Evolutionary conservation across 2,329 filamentous ascomycete species (phyloP).

Genomic region (Clarireedia hainanense): DNA sequence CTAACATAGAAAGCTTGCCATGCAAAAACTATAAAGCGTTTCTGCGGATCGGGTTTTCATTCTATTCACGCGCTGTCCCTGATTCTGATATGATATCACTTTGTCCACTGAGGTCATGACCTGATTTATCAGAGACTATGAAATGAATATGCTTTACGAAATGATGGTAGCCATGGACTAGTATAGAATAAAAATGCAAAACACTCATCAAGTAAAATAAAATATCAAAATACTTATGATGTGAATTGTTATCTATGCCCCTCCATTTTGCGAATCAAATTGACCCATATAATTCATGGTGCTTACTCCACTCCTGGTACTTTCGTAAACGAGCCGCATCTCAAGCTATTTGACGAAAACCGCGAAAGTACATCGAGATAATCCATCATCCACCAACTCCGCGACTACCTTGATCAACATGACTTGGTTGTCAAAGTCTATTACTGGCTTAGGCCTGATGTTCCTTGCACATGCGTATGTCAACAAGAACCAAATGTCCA

Average conservation of each 20-base stretch:
- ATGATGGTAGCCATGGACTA: slow-evolving; percentile 26
- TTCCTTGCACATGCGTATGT: slow-evolving; percentile 82
- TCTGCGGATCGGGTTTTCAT: slow-evolving; percentile 14
- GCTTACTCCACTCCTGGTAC: slow-evolving; percentile 1
- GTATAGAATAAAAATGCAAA: slow-evolving; percentile 21
- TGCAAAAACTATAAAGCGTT: slow-evolving; percentile 76
- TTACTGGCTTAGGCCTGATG: slow-evolving; percentile 68
- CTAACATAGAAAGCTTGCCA: slow-evolving; percentile 47
- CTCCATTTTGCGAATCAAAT: neutral
- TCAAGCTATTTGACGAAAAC: no score
- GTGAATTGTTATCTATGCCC: neutral
- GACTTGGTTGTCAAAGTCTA: slow-evolving; percentile 62
- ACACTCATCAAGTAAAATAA: slow-evolving; percentile 8
- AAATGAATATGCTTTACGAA: slow-evolving; percentile 12
- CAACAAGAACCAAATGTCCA: neutral
- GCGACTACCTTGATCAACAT: slow-evolving; percentile 36
- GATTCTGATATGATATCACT: slow-evolving; percentile 21
- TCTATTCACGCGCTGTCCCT: slow-evolving; percentile 11
- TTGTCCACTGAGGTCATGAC: slow-evolving; percentile 19
- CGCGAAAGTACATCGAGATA: no score
- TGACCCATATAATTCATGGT: slow-evolving; percentile 1
- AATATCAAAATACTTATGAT: neutral
- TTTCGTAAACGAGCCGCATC: neutral
- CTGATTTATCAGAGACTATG: slow-evolving; percentile 3
- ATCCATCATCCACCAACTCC: no score